These are phyloP conservation scores for Tuctoria greenei DNA, from an alignment of 176 grass and related monocot genomes.

Conservation along the genomic window DNA sequence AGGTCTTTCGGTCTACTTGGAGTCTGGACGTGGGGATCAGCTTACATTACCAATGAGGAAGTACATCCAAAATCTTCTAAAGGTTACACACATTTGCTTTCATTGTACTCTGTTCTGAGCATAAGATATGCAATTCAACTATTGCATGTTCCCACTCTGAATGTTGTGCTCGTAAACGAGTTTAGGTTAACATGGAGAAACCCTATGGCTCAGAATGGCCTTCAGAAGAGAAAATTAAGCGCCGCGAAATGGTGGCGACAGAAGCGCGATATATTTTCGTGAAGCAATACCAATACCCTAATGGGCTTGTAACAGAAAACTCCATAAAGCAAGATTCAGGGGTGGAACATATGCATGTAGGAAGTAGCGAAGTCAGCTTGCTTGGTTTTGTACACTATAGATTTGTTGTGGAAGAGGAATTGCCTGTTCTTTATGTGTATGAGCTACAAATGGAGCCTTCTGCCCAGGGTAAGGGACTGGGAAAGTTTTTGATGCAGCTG, in stretches of 20 bases:
- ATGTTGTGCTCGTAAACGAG: neutral
- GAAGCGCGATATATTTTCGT: slow-evolving; percentile 75
- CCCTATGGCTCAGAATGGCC: slow-evolving; percentile 70
- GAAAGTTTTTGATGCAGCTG: slow-evolving; percentile 82
- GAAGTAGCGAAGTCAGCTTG: slow-evolving; percentile 34
- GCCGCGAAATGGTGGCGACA: slow-evolving; percentile 59
- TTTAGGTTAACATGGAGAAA: slow-evolving; percentile 74
- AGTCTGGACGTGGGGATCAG: slow-evolving; percentile 56
- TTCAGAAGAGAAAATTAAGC: slow-evolving; percentile 89
- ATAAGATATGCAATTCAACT: neutral
- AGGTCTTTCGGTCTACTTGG: slow-evolving; percentile 73
- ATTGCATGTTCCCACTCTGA: neutral
- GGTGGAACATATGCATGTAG: slow-evolving; percentile 1
- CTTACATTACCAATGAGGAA: slow-evolving; percentile 55
- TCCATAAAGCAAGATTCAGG: slow-evolving; percentile 12
- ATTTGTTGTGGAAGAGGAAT: slow-evolving; percentile 83
- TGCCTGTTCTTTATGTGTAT: slow-evolving; percentile 89
- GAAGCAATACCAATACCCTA: neutral
- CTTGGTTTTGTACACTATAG: slow-evolving; percentile 84
- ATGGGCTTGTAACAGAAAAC: slow-evolving; percentile 21
- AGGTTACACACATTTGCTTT: slow-evolving; percentile 39
- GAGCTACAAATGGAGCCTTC: slow-evolving; percentile 77
- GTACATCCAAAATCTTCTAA: slow-evolving; percentile 82
- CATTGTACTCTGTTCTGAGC: neutral
- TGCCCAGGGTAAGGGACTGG: slow-evolving; percentile 68